Base-by-base conservation (phyloP, 495 filamentous ascomycete genomes). In the Penicillium egyptiacum region DNA sequence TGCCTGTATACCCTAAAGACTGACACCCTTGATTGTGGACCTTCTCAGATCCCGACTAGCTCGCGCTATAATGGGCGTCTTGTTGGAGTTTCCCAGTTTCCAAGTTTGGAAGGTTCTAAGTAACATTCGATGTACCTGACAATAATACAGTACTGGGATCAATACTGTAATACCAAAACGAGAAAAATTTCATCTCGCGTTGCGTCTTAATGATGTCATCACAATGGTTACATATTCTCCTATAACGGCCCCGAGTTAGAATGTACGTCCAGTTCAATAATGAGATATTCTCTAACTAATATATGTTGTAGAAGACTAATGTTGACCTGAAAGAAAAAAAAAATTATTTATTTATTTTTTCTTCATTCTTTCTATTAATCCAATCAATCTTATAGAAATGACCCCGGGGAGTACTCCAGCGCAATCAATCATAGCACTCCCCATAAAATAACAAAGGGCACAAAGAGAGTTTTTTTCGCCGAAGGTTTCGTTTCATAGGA, bases 151-250 rank as follows among this genome's bases (percentile, higher is more conserved):
- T 57, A 50, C 25, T 14, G 4, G 26, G 53, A 53, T 42, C 11
- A 22, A 40, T 39, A 35, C 0, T 12, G 40, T 37, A 56, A 39
- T 61, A 26, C 47, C 22, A n/a, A 48, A 47, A 44, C 30, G 9
- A 26, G 40, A 16, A 14, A 14, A 46, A 45, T n/a, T 50, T 37
- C 26, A 11, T 41, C 26, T 55, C 26, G 12, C 41, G 31, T 50
- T 53, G 42, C 62, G 48, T 62, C 57, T 61, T 63, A 57, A 65
- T 68, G 65, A 68, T 68, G 65, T 68, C 65, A 68, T 60, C 52
- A 16, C 39, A 26, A 8, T 26, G n/a, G 26, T 30, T 12, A 31
- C 28, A 14, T n/a, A 20, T 43, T 14, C 22, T 17, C 10, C 17
- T 23, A 30, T 17, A 7, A 46, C 10, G 9, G 30, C 2, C 28